Base-by-base conservation (phyloP, 352 stramenopile species). In the Phytophthora podocarpi region DNA sequence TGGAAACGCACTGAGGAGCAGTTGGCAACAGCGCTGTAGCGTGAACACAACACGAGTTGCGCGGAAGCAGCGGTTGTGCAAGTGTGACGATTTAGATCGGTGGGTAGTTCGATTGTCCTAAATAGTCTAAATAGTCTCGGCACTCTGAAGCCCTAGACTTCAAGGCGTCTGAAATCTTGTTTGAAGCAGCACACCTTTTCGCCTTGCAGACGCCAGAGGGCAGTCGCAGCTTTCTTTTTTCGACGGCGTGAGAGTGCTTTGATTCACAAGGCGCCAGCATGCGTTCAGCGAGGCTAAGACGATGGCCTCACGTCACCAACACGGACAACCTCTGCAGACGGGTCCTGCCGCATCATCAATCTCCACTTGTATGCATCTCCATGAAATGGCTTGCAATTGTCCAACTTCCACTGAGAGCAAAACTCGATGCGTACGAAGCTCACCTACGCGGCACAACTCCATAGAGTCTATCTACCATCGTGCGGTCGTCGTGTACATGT, bases 41-140 rank as follows among this genome's bases (percentile, higher is more conserved):
- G 37, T 46, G 13, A 31, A 15, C 35, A 60, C 58, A 54, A 61
- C 16, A 20, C 18, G 15, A 3, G 15, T 30, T 65, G 50, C 41
- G 9, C 8, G 43, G 34, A 45, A 60, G 52, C 59, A 64, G 53
- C 42, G 52, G 52, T 51, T 64, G 58, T 61, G 32, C 59, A 67
- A 51, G 35, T 34, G 52, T 32, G 31, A 21, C 51, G 21, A 34
- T 11, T 59, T 36, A n/a, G 10, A 51, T 42, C 55, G 36, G 16
- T 46, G 10, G 18, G 59, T 55, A 46, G 58, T 48, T 67, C 21
- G 16, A 62, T 62, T 62, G 50, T 67, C 51, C 34, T 4, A 4
- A 18, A 18, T 12, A 10, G 13, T 30, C 26, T 35, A 20, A n/a
- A 12, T 30, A n/a, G n/a, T n/a, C n/a, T n/a, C n/a, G n/a, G n/a